Evolutionary conservation across 805 yeast genomes (phyloP).

Genomic region (Hanseniaspora valbyensis): DNA sequence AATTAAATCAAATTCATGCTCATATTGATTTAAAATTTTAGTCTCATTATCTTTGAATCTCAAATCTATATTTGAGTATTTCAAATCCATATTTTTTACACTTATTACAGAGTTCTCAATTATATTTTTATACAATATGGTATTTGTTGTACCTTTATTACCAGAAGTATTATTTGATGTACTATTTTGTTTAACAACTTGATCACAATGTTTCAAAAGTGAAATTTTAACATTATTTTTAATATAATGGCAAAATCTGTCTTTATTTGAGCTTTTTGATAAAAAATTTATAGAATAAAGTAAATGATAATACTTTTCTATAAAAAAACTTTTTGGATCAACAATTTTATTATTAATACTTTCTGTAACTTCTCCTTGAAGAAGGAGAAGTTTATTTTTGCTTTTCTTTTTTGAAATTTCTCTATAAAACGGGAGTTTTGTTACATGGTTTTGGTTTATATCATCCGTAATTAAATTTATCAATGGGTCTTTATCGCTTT

Average conservation of each 20-base stretch:
- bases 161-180: slow-evolving; percentile 9
- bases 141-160: slow-evolving; percentile 27
- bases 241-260: slow-evolving; percentile 38
- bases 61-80: slow-evolving; percentile 9
- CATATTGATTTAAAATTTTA: slow-evolving; percentile 21
- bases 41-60: slow-evolving; percentile 14
- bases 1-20: slow-evolving; percentile 21
- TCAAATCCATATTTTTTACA: slow-evolving; percentile 22
- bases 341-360: background rate
- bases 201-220: slow-evolving; percentile 16
- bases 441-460: background rate
- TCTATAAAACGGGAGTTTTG: slow-evolving; percentile 1
- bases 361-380: background rate
- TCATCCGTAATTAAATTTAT: background rate
- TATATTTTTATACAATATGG: slow-evolving; percentile 21
- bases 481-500: background rate
- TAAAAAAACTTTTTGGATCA: slow-evolving; percentile 24
- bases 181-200: slow-evolving; percentile 35
- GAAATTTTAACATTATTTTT: slow-evolving; percentile 18
- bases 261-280: slow-evolving; percentile 36
- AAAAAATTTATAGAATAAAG: slow-evolving; percentile 31
- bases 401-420: background rate
- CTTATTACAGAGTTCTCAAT: slow-evolving; percentile 23
- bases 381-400: background rate
- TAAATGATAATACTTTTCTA: slow-evolving; percentile 29